Conservation (phyloP, 345 rosid species). For the Euphorbia peplus region DNA sequence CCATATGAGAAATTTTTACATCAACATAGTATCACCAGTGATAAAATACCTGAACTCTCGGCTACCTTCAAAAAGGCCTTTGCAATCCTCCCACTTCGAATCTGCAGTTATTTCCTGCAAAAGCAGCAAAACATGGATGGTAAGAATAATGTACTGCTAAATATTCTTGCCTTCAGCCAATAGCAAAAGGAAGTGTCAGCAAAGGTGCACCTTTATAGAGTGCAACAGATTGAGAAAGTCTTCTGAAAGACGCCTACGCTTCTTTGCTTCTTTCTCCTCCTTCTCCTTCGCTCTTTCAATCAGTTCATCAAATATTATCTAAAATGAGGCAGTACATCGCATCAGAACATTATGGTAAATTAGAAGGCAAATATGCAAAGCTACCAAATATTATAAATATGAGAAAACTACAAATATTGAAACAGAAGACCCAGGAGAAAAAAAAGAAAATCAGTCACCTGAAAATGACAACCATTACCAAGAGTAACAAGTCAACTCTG, state of each 20-base stretch:
- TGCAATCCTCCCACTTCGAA: constrained; percentile 81
- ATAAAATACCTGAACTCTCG: constrained; percentile 73
- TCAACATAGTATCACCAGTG: neutral
- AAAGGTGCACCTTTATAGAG: constrained; percentile 39
- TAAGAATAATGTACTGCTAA: constrained; percentile 5
- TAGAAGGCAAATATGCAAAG: neutral
- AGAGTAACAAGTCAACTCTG: neutral
- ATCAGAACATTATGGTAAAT: constrained; percentile 13
- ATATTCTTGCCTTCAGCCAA: neutral
- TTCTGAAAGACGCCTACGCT: constrained; percentile 61
- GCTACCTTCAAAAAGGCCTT: constrained; percentile 61
- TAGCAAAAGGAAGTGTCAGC: neutral
- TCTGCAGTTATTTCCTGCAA: constrained; percentile 70
- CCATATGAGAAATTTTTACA: constrained; percentile 5
- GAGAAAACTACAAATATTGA: neutral
- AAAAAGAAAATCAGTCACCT: neutral
- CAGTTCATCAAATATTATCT: constrained; percentile 78
- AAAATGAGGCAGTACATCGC: constrained; percentile 20
- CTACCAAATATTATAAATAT: neutral
- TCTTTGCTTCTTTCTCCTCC: constrained; percentile 90
- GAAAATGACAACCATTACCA: neutral
- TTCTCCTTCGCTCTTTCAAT: constrained; percentile 79
- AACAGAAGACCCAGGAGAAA: neutral
- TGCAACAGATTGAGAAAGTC: constrained; percentile 39
- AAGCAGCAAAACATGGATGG: constrained; percentile 23